Evolutionary conservation across 2,329 filamentous ascomycete genomes (phyloP), one percentile per base, ranked within the genome.

Genomic region (Phyllosticta paracitricarpa): DNA sequence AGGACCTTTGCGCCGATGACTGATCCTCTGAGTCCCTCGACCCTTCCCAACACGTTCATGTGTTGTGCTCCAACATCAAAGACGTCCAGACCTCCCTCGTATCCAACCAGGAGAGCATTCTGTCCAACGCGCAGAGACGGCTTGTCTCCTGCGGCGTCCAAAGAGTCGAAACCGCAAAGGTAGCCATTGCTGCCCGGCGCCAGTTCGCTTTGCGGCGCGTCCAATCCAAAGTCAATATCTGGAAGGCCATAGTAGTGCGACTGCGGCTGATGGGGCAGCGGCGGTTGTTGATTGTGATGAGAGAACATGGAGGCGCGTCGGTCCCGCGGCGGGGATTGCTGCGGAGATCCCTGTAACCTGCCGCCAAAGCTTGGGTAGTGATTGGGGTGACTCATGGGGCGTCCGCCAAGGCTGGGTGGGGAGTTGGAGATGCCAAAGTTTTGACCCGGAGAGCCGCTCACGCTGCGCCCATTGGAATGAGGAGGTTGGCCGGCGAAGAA

Each of bases 1-100:
- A 97, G 74, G 25, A 97, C 84, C 73, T 93, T 96, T 60, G 92
- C 92, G 65, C 88, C 83, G 65, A 91, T 79, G 1, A 97, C 89
- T 24, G 86, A 86, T 51, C 93, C 93, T 67, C 86, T 84, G 28
- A 97, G 78, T 4, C 89, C 90, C 68, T 88, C 87, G 56, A 97
- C 76, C 61, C 84, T 84, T 22, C 86, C 86, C 30, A 91, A 76
- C 24, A 84, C 80, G 61, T 90, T 87, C 59, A 90, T 73, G 56
- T 88, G 88, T 64, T 86, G 85, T 68, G 87, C 89, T 53, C 85
- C 84, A 30, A 95, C 81, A 22, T 84, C 80, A 65, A 89, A 87
- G 17, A 96, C 82, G 65, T 93, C 88, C 57, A 97, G 71, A 1
- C 87, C 87, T 52, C 90, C 89, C 70, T 96, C 88, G 66, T 86